Evolutionary conservation across 371 early-diverging fungal species (phyloP), one percentile per base, ranked within the genome.

Genomic region (Rhizopus stolonifer): DNA sequence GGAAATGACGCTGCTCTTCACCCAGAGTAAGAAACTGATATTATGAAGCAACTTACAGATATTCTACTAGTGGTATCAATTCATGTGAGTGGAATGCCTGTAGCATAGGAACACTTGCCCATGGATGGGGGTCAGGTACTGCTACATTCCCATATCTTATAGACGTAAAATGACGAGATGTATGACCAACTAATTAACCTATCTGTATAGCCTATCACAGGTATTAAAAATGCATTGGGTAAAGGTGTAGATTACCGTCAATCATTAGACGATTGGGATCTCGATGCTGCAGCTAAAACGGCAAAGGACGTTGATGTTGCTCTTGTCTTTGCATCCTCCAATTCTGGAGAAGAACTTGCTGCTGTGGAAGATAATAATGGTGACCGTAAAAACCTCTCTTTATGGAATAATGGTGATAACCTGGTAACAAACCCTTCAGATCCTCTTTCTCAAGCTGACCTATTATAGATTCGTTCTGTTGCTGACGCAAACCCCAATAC

Each of bases 71-170:
- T 18, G 65, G 63, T 15, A 18, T 56, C 4, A 59, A 64, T 23
- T 43, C 49, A 10, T 67, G 65, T 22, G 19, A 42, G 5, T 61
- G 64, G 43, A 58, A 64, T 14, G 40, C 52, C n/a, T 67, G 65
- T 21, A n/a, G 34, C 10, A 61, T 64, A 38, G 85, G 83, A 11
- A 80, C 78, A 6, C 56, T 85, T 18, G 80, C 82, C 17, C 64
- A 72, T 52, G 84, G 84, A 11, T 81, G 83, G 81, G 85, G 85
- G 6, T 77, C 78, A 33, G 85, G 85, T 43, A 72, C 83, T 24
- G 61, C 74, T 26, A 46, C 60, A 22, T 85, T 79, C 65, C 77
- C 82, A n/a, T 83, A 81, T 53, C 34, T 84, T 17, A 55, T 82
- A 24, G 66, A 72, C 1, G 66, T 70, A n/a, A n/a, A n/a, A n/a